Base-by-base conservation (phyloP, 306 rosid genomes). In the Boehmeria nivea region DNA sequence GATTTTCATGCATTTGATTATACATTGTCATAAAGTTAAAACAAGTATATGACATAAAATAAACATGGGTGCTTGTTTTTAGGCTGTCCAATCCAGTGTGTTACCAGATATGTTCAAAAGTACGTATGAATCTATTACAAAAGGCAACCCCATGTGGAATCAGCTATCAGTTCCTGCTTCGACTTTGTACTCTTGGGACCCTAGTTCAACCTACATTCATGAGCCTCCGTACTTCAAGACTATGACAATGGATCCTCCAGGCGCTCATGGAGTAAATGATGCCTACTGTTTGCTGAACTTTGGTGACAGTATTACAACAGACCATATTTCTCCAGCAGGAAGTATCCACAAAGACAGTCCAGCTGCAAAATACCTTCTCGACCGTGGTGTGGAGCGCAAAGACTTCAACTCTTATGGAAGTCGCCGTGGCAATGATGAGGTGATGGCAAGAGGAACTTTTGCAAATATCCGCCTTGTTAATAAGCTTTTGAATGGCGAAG, bases 261-360 rank as follows among this genome's bases (percentile, higher is more conserved):
- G 99, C 2, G 47, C 89, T 25, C 87, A 84, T 54, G 96, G 95
- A 26, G 96, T 87, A 49, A 84, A 48, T 64, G 48, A 75, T 66
- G 96, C 99, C 44, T 87, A 70, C 69, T 87, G 96, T 76, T 78
- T 91, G 70, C 99, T 91, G 66, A 91, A 87, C 81, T 91, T 83
- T 58, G 99, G 99, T 44, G 99, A 87, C 68, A 91, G 99, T 68
- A 87, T 87, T 63, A 91, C 99, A 16, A 91, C 99, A 4, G 99
- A 91, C 48, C 99, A 91, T 76, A 91, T 91, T 74, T 91, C 99
- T 51, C 99, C 99, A 3, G 95, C 99, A 60, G 99, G 99, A 54
- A 91, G 99, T 81, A 91, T 91, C 68, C 99, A 91, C 79, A 91
- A 67, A 66, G 95, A 87, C 60, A 91, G 99, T 67, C 81, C 95